phyloP scores from a whole-genome alignment of 2,329 filamentous ascomycete species.

The Colletotrichum incanum region DNA sequence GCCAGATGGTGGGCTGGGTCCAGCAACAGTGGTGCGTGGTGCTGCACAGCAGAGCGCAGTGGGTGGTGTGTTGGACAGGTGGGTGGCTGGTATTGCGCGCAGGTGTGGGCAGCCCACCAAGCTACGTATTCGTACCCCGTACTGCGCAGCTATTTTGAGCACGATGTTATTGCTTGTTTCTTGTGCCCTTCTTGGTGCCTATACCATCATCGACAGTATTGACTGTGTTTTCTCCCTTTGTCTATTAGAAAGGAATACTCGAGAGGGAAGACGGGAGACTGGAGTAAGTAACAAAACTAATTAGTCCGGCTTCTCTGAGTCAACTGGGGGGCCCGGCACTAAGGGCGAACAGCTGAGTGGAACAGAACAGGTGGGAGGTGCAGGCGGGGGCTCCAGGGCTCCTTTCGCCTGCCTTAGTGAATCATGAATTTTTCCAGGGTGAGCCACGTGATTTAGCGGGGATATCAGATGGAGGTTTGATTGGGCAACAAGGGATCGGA shows the following conservation, averaged over 20 bases:
- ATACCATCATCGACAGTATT: background rate
- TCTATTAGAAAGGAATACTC: background rate
- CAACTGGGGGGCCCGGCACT: conserved; percentile 3
- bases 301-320: background rate
- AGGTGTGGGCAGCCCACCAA: conserved; percentile 35
- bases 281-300: background rate
- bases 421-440: conserved; percentile 30
- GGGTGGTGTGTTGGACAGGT: conserved; percentile 35
- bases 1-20: conserved; percentile 37
- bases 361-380: conserved; percentile 40
- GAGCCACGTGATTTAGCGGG: conserved; percentile 42
- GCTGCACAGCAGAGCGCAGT: conserved; percentile 28
- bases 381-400: conserved; percentile 28
- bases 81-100: conserved; percentile 39
- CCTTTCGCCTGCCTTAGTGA: conserved; percentile 20
- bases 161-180: background rate
- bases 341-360: conserved; percentile 2
- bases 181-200: background rate
- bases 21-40: conserved; percentile 35
- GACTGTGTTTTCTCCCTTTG: background rate
- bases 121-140: conserved; percentile 23
- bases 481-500: conserved; percentile 22
- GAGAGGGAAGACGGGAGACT: background rate
- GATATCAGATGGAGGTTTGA: conserved; percentile 27
- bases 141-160: conserved; percentile 12